phyloP scores from a whole-genome alignment of 306 rosid species.

The Leucaena leucocephala region DNA sequence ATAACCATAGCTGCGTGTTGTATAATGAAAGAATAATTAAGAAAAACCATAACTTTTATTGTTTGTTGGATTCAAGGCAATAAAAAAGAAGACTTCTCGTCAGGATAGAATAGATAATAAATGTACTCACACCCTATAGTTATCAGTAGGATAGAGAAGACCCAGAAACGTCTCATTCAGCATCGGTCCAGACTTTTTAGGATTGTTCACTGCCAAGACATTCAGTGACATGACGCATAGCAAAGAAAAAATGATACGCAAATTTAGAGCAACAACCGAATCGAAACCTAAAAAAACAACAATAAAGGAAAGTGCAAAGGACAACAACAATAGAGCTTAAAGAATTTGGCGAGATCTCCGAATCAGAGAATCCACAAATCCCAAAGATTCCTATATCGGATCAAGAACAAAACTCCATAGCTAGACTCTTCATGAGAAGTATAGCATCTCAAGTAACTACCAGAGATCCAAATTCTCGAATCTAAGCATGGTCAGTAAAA shows the following conservation, averaged over 20 bases:
- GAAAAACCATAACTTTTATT: constrained; percentile 1
- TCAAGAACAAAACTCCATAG: neutral
- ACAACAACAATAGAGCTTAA: neutral
- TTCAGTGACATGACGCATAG: constrained; percentile 14
- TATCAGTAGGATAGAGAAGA: constrained; percentile 90
- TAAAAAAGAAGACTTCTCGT: neutral
- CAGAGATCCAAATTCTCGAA: neutral
- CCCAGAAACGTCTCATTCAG: constrained; percentile 93
- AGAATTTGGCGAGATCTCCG: neutral
- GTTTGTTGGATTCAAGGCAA: neutral
- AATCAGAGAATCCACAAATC: neutral
- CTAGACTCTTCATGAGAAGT: neutral
- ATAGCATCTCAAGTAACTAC: neutral
- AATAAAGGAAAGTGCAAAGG: neutral
- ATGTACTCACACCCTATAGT: constrained; percentile 86
- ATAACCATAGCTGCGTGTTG: constrained; percentile 77
- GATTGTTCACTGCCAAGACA: constrained; percentile 78
- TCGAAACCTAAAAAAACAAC: neutral
- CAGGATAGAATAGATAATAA: constrained; percentile 12
- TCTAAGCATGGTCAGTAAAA: neutral
- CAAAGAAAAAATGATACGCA: neutral
- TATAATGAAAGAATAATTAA: neutral
- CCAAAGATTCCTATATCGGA: constrained; percentile 11
- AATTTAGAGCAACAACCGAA: neutral
- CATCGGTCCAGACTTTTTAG: constrained; percentile 78